Evolutionary conservation across 1,284 basidiomycete species (phyloP).

Genomic region (Tylopilus sp.): DNA sequence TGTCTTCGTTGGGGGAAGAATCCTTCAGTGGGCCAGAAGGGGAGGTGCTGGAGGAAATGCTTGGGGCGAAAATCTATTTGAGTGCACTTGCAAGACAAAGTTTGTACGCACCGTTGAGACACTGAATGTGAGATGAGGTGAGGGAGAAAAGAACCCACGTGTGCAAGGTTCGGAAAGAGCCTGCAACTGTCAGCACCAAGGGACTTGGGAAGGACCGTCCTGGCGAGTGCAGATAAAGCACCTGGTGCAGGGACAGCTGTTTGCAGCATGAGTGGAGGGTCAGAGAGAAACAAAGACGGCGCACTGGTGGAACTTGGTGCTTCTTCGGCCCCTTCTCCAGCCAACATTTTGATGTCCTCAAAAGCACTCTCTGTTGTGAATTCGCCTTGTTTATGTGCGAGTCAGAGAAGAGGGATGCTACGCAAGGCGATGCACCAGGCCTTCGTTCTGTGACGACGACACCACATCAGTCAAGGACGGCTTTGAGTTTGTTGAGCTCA

Average conservation of each 20-base stretch:
- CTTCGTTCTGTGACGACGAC: constrained; percentile 93
- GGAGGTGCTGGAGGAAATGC: too few species aligned
- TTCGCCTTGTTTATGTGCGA: constrained; percentile 67
- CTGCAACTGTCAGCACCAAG: too few species aligned
- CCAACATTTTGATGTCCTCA: constrained; percentile 86
- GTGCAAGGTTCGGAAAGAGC: too few species aligned
- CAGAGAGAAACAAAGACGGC: neutral
- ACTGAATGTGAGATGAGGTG: too few species aligned
- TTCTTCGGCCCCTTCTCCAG: constrained; percentile 44
- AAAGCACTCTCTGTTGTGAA: constrained; percentile 86
- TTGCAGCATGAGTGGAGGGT: constrained; percentile 35
- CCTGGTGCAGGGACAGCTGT: constrained; percentile 49
- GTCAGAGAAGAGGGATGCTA: neutral
- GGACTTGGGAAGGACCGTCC: too few species aligned
- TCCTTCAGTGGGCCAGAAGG: too few species aligned
- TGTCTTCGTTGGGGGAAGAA: too few species aligned
- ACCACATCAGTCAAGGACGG: constrained; percentile 90
- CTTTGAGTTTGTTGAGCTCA: constrained; percentile 87
- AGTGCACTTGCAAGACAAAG: too few species aligned
- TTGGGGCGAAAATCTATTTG: too few species aligned
- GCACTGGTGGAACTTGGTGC: constrained; percentile 21
- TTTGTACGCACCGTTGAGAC: too few species aligned
- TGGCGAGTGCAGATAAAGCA: constrained; percentile 83
- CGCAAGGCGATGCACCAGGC: constrained; percentile 67
- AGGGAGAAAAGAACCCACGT: too few species aligned